Conservation (phyloP, 768 basidiomycete genomes). For the Leccinum ochraceum region DNA sequence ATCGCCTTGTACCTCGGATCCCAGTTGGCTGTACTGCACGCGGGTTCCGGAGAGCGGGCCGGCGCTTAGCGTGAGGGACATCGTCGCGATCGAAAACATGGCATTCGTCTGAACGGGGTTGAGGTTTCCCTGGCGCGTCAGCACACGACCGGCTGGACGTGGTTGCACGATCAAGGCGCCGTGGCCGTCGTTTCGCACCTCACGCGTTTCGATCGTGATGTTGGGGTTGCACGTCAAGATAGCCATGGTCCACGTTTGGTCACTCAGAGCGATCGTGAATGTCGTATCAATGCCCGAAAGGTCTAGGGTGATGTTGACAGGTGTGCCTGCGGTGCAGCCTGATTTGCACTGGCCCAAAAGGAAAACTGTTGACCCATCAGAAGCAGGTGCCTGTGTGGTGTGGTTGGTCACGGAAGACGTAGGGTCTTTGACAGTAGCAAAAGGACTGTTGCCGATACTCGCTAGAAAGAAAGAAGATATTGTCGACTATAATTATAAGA, state of each 20-base stretch:
- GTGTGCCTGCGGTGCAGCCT: slow-evolving; percentile 9
- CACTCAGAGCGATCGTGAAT: slow-evolving; percentile 13
- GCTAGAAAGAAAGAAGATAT: not conserved
- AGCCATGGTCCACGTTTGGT: slow-evolving; percentile 25
- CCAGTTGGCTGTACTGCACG: not conserved
- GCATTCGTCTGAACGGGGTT: slow-evolving; percentile 24
- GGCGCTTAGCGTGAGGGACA: slow-evolving; percentile 3
- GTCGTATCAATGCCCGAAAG: slow-evolving; percentile 12
- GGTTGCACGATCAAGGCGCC: slow-evolving; percentile 24
- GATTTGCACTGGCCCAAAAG: slow-evolving; percentile 22
- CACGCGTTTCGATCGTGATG: slow-evolving; percentile 28
- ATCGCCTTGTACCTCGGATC: slow-evolving; percentile 20
- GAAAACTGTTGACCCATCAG: slow-evolving; percentile 28
- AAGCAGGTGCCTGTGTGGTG: slow-evolving; percentile 16
- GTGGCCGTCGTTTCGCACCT: slow-evolving; percentile 23
- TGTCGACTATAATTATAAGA: not conserved
- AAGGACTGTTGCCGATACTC: not conserved
- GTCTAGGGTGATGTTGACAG: slow-evolving; percentile 12
- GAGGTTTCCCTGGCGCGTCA: slow-evolving; percentile 27
- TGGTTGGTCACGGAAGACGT: slow-evolving; percentile 19
- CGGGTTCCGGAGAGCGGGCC: slow-evolving; percentile 1
- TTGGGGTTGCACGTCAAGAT: slow-evolving; percentile 26
- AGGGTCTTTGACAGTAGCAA: slow-evolving; percentile 13
- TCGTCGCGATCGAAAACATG: slow-evolving; percentile 25
- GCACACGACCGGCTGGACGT: slow-evolving; percentile 2